phyloP scores from a whole-genome alignment of 75 land plant species.

The Isoetes taiwanensis region DNA sequence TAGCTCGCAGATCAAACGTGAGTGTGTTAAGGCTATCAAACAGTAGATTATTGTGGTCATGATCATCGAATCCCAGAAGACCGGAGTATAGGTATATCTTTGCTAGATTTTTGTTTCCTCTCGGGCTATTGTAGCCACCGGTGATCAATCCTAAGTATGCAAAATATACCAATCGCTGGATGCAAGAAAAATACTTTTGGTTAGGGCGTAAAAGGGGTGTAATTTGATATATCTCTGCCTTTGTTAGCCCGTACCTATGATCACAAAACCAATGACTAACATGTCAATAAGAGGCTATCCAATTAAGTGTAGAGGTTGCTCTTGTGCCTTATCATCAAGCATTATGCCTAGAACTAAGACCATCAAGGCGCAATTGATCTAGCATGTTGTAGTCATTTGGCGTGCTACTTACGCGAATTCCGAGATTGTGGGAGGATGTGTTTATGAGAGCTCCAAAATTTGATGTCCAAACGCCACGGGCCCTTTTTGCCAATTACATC shows the following conservation, averaged over 20 bases:
- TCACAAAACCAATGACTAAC: slow-evolving; percentile 42
- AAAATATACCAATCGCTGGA: slow-evolving; percentile 54
- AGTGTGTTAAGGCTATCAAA: slow-evolving; percentile 55
- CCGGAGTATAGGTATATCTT: slow-evolving; percentile 81
- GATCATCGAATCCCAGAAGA: slow-evolving; percentile 58
- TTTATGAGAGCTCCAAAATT: slow-evolving; percentile 5
- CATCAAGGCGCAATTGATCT: slow-evolving; percentile 50
- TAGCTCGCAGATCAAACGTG: slow-evolving; percentile 53
- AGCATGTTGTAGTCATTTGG: neutral
- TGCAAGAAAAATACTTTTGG: slow-evolving; percentile 43
- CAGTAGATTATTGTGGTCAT: slow-evolving; percentile 54
- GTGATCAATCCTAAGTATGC: slow-evolving; percentile 63
- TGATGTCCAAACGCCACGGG: slow-evolving; percentile 8
- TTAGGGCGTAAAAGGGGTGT: slow-evolving; percentile 37
- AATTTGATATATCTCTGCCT: slow-evolving; percentile 31
- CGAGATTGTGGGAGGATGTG: neutral
- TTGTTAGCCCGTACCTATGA: slow-evolving; percentile 45
- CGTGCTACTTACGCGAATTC: neutral
- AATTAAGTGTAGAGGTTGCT: slow-evolving; percentile 44
- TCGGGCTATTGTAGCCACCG: slow-evolving; percentile 78
- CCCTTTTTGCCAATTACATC: slow-evolving; percentile 3
- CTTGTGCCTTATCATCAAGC: slow-evolving; percentile 37
- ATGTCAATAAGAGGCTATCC: slow-evolving; percentile 35
- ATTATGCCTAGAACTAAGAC: slow-evolving; percentile 23
- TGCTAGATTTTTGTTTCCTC: slow-evolving; percentile 49